Evolutionary conservation across 2,329 filamentous ascomycete species (phyloP).

Genomic region (Hymenoscyphus repandus): DNA sequence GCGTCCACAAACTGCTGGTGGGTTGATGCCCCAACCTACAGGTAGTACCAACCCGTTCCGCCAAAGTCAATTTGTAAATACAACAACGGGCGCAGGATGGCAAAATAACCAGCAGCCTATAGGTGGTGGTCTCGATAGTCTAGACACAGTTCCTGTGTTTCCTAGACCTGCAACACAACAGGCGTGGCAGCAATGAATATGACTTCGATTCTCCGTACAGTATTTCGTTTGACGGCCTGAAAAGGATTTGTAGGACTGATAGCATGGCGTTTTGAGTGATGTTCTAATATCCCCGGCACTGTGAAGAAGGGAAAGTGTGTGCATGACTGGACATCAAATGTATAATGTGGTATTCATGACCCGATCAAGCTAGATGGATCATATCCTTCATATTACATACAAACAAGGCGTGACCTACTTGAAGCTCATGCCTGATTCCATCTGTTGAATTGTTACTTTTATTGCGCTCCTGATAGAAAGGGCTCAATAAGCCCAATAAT

Average conservation of each 20-base stretch:
- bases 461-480: too few relatives aligned
- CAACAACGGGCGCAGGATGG: constrained; percentile 83
- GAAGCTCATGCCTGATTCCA: too few relatives aligned
- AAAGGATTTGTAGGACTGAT: constrained; percentile 7
- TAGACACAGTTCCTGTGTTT: constrained; percentile 79
- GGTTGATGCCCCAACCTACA: constrained; percentile 69
- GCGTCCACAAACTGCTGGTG: constrained; percentile 32
- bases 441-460: too few relatives aligned
- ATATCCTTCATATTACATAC: too few relatives aligned
- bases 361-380: too few relatives aligned
- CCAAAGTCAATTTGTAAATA: constrained; percentile 84
- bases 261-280: constrained; percentile 30
- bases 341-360: constrained; percentile 23
- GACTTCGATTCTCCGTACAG: constrained; percentile 6
- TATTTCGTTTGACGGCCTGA: constrained; percentile 12
- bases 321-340: constrained; percentile 17
- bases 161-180: constrained; percentile 67
- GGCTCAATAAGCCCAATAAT: too few relatives aligned
- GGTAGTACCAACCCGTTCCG: constrained; percentile 94
- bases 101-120: constrained; percentile 74
- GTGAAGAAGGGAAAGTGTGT: constrained; percentile 5
- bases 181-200: constrained; percentile 46
- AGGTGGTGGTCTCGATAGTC: constrained; percentile 72
- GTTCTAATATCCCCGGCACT: constrained; percentile 3
- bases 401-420: too few relatives aligned